Base-by-base conservation (phyloP, 495 filamentous ascomycete species). In the Xylona heveae region DNA sequence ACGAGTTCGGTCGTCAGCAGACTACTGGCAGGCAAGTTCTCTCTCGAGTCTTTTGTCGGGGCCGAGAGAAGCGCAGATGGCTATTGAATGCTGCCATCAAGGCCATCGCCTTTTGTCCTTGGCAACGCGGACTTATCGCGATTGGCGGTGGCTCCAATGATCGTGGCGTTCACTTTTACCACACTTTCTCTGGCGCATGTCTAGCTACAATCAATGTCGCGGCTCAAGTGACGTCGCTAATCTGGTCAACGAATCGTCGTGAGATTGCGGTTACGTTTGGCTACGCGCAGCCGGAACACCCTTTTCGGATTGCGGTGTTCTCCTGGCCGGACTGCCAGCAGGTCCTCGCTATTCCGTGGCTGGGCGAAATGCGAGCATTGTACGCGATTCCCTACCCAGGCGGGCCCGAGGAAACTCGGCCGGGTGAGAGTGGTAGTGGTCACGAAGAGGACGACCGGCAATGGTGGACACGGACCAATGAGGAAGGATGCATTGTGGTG, bases 51-150 rank as follows among this genome's bases (percentile, higher is more conserved):
- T 24, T 29, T 20, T 12, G 15, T 14, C 19, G 2, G 31, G 71
- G 71, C 23, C 55, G 61, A 17, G 71, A 78, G 42, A 77, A 70
- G 39, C 69, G 90, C 45, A 63, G 62, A 21, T 80, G 88, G 62
- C 23, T 54, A 5, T 81, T 95, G 51, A 66, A 72, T 9, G 85
- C 88, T 1, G 88, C 88, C 6, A 78, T 94, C 42, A 97, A 97
- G 51, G 88, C 88, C 15, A 84, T 95, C 38, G 88, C 88, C 6
- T 95, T 95, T 53, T 92, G 88, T 26, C 88, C 88, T 4, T 95
- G 85, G 85, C 79, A 83, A 35, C 66, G 73, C 19, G 76, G 77
- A 12, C 58, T 97, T 1, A 55, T 97, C 29, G 88, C 88, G 18
- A 91, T 84, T 5, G 88, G 88, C 1, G 88, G 88, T 18, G 88